phyloP scores from a whole-genome alignment of 768 basidiomycete species.

The Rubroboletus pulcherrimus region DNA sequence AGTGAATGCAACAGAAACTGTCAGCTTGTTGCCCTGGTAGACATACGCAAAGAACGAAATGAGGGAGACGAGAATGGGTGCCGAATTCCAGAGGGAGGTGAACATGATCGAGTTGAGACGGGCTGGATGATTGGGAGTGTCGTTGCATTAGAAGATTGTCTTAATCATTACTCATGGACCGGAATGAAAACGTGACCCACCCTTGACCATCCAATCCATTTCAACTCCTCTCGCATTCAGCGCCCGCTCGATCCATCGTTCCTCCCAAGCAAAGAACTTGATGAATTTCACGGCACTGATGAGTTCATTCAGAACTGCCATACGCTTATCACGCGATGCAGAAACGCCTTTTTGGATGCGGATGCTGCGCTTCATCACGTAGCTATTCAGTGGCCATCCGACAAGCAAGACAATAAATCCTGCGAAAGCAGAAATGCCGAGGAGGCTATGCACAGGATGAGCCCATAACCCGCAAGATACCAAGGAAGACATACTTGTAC shows the following conservation, averaged over 20 bases:
- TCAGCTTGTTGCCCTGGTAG: constrained; percentile 66
- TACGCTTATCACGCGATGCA: constrained; percentile 39
- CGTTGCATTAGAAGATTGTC: background rate
- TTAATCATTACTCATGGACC: background rate
- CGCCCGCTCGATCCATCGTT: constrained; percentile 40
- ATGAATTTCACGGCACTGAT: constrained; percentile 40
- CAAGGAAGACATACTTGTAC: constrained; percentile 52
- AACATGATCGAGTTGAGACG: constrained; percentile 74
- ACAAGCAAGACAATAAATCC: constrained; percentile 41
- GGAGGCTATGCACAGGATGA: constrained; percentile 51
- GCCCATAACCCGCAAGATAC: constrained; percentile 15
- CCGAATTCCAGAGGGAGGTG: constrained; percentile 64
- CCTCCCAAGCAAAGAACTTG: constrained; percentile 43
- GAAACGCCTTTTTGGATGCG: constrained; percentile 33
- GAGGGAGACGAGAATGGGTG: constrained; percentile 78
- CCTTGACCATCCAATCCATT: constrained; percentile 73
- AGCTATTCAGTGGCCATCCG: constrained; percentile 40
- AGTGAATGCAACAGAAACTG: constrained; percentile 83
- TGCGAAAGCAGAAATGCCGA: constrained; percentile 45
- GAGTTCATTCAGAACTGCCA: constrained; percentile 44
- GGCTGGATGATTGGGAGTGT: constrained; percentile 34
- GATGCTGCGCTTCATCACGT: constrained; percentile 36
- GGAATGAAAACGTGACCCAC: constrained; percentile 32
- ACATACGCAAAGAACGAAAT: constrained; percentile 76
- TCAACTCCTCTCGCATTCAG: constrained; percentile 58